Percentiles rank a stretch among this genome's conserved stretches.
These are phyloP conservation scores for Penicillium brevicompactum DNA, from an alignment of 2,329 filamentous ascomycete species.

Conservation along the genomic window DNA sequence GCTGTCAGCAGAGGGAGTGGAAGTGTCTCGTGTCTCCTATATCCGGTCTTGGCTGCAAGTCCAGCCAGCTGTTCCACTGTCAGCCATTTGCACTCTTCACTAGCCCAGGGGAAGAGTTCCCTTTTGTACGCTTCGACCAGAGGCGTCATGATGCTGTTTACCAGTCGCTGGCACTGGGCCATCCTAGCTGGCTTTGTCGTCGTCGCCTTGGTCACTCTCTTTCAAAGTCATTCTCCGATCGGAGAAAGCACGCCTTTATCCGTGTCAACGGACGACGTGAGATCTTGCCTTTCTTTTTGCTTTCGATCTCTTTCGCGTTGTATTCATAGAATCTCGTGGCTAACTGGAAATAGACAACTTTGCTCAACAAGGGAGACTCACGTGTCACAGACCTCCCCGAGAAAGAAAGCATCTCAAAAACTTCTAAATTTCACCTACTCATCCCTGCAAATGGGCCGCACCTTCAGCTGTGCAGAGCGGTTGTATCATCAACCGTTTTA, in stretches of 20 bases:
- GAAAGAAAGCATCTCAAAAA: background rate
- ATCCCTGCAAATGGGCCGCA: slow-evolving; percentile 12
- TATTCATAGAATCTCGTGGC: too few species aligned
- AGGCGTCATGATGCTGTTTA: background rate
- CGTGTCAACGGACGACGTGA: background rate
- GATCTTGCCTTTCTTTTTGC: background rate
- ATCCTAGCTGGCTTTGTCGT: slow-evolving; percentile 8
- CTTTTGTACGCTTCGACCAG: background rate
- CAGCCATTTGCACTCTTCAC: background rate
- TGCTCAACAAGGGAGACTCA: background rate
- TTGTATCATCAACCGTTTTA: slow-evolving; percentile 11
- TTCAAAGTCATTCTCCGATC: slow-evolving; percentile 4
- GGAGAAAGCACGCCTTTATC: background rate
- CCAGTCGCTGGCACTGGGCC: slow-evolving; percentile 15
- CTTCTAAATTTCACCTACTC: slow-evolving; percentile 17
- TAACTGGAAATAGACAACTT: background rate
- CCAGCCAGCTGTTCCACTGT: background rate
- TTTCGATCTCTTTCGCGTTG: background rate
- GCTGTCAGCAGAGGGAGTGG: background rate
- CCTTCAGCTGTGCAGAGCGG: slow-evolving; percentile 14
- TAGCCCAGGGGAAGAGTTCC: background rate
- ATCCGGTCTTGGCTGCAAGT: background rate
- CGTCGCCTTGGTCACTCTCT: slow-evolving; percentile 9
- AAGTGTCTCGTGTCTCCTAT: background rate
- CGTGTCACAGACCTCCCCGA: background rate